Base-by-base conservation (phyloP, 768 basidiomycete genomes). In the Boletus vinaceobasis region DNA sequence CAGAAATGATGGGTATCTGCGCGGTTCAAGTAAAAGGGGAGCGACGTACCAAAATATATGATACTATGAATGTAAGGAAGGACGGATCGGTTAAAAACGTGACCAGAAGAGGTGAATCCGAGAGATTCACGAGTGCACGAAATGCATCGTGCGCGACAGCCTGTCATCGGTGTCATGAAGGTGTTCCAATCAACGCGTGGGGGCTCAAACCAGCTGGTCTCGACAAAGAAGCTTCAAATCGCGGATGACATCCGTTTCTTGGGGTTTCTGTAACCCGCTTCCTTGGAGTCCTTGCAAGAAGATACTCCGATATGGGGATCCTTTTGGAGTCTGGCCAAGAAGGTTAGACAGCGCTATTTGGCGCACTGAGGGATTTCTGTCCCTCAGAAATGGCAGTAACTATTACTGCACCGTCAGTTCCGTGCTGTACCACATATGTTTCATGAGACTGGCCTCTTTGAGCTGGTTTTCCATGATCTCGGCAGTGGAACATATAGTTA, bases 121-220 rank as follows among this genome's bases (percentile, higher is more conserved):
- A 90, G 33, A 98, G 80, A 73, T 98, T 98, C 68, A 98, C 86
- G 47, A 98, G 78, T 3, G 94, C 93, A 57, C 90, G 85, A 69
- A 98, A 89, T 3, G 96, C 96, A 75, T 97, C 94, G 63, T 98
- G 96, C 1, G 96, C 91, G 48, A 93, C 83, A 53, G 85, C 83
- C 93, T 97, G 63, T 35, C 29, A 39, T 49, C 29, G 10, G 48
- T 23, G 56, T 60, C 50, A 65, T 53, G 68, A 45, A 64, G 58
- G 44, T 39, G 42, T 35, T 52, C 31, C 38, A 38, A 56, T 27
- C 1, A 37, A 42, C 32, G 36, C 49, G 68, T 80, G 46, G 60
- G 88, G n/a, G 31, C 4, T 42, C 66, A 35, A 60, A 69, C 94
- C 49, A 92, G 79, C 67, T 92, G 90, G 72, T 98, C 96, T 60